Percentiles rank a stretch among this genome's conserved stretches.
phyloP scores from a whole-genome alignment of 176 grass and related monocot genomes.

The Oryza longistaminata region DNA sequence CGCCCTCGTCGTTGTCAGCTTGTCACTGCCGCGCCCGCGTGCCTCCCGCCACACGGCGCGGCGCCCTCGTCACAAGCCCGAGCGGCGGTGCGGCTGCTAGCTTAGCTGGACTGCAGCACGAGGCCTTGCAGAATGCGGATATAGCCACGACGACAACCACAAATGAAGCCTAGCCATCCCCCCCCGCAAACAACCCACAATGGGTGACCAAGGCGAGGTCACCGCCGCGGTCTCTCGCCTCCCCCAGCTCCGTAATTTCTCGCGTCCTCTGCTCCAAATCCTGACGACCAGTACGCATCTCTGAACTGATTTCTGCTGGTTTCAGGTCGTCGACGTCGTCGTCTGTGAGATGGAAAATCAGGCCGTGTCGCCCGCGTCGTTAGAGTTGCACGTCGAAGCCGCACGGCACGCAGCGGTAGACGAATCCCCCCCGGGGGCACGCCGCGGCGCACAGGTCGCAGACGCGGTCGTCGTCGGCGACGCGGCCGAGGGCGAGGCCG shows the following conservation, averaged over 20 bases:
- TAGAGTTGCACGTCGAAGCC: background rate
- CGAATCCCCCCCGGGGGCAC: background rate
- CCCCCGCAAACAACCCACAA: background rate
- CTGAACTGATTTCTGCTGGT: background rate
- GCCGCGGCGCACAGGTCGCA: background rate
- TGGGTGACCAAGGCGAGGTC: background rate
- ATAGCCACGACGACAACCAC: background rate
- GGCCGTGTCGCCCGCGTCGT: no score
- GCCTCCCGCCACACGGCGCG: background rate
- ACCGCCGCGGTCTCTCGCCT: background rate
- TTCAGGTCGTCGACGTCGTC: no score
- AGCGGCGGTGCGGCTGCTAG: no score
- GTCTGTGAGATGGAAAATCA: background rate
- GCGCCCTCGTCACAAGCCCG: background rate
- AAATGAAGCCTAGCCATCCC: background rate
- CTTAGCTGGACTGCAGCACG: background rate
- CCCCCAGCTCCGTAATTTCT: background rate
- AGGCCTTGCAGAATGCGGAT: background rate
- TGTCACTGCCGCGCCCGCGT: background rate
- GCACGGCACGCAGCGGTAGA: slow-evolving; percentile 1
- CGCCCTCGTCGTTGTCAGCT: no score
- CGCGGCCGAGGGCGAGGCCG: background rate
- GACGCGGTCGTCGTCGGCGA: background rate
- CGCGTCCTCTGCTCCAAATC: background rate
- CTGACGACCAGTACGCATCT: background rate